Evolutionary conservation across 495 filamentous ascomycete species (phyloP).

Genomic region (Aspergillus carlsbadensis): DNA sequence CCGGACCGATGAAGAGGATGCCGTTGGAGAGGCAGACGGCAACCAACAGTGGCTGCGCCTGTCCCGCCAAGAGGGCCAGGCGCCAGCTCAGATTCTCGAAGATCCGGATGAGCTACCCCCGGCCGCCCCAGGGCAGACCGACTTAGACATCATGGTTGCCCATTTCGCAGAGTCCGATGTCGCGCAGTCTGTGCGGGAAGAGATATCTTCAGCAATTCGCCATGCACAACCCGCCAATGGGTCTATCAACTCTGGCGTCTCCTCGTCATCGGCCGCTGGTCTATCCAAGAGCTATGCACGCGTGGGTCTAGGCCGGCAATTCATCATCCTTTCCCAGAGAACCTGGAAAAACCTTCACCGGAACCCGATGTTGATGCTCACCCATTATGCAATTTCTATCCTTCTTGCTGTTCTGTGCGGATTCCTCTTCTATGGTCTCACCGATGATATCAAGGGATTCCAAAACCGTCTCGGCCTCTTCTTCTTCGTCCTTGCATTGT

Average conservation of each 20-base stretch:
- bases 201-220: conserved; percentile 67
- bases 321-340: conserved; percentile 80
- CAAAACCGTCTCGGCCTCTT: conserved; percentile 98
- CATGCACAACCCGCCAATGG: conserved; percentile 68
- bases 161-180: conserved; percentile 79
- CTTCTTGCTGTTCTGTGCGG: conserved; percentile 90
- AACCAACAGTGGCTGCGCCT: conserved; percentile 68
- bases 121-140: conserved; percentile 62
- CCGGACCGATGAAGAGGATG: conserved; percentile 64
- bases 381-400: conserved; percentile 98
- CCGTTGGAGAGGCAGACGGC: conserved; percentile 60
- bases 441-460: conserved; percentile 94
- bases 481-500: conserved; percentile 95
- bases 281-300: conserved; percentile 77
- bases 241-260: conserved; percentile 56
- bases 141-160: conserved; percentile 77
- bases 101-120: conserved; percentile 77
- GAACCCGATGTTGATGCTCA: conserved; percentile 98
- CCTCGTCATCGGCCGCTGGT: conserved; percentile 40
- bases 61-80: conserved; percentile 60
- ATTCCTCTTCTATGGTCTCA: conserved; percentile 94
- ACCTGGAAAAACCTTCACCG: conserved; percentile 98
- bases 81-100: conserved; percentile 63
- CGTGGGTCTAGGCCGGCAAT: conserved; percentile 75
- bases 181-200: conserved; percentile 71